These are phyloP conservation scores for Eimeria necatrix DNA, from an alignment of 169 alveolate species.

Conservation along the genomic window DNA sequence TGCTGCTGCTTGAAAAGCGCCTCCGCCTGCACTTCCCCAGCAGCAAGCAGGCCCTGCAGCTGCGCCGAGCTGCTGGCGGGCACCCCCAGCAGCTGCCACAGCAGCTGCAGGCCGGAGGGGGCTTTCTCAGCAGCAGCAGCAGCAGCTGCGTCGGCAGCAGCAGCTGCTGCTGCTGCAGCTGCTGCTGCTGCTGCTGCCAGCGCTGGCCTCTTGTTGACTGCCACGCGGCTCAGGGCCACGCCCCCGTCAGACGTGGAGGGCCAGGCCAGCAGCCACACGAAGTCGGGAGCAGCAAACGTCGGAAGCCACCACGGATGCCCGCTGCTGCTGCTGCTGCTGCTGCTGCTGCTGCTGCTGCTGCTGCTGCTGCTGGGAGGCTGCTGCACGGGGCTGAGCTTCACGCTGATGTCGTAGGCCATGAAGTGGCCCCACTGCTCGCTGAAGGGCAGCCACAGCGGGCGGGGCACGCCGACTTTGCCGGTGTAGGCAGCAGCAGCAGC, in stretches of 20 bases:
- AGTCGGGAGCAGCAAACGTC: conserved; percentile 16
- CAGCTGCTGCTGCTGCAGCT: conserved; percentile 37
- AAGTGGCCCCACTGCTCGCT: conserved; percentile 9
- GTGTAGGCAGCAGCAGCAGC: conserved; percentile 37
- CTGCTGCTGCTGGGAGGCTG: conserved; percentile 15
- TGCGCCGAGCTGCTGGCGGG: neutral
- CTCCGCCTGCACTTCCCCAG: neutral
- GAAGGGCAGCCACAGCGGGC: conserved; percentile 40
- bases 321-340: conserved; percentile 57
- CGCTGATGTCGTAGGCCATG: conserved; percentile 44
- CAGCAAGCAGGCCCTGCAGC: conserved; percentile 5
- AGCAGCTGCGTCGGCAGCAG: neutral
- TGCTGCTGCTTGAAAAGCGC: conserved; percentile 1
- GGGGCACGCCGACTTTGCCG: conserved; percentile 34
- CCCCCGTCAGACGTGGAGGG: conserved; percentile 20
- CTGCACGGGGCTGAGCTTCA: neutral
- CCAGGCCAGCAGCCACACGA: conserved; percentile 65
- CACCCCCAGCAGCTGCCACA: conserved; percentile 4
- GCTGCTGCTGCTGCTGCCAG: conserved; percentile 39
- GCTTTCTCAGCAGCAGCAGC: neutral
- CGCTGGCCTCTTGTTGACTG: neutral
- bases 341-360: conserved; percentile 64
- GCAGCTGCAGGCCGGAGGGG: conserved; percentile 16
- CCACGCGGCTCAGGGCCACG: neutral
- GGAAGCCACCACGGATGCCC: conserved; percentile 3